phyloP scores from a whole-genome alignment of 805 yeast species.

The Metschnikowia hibisci region DNA sequence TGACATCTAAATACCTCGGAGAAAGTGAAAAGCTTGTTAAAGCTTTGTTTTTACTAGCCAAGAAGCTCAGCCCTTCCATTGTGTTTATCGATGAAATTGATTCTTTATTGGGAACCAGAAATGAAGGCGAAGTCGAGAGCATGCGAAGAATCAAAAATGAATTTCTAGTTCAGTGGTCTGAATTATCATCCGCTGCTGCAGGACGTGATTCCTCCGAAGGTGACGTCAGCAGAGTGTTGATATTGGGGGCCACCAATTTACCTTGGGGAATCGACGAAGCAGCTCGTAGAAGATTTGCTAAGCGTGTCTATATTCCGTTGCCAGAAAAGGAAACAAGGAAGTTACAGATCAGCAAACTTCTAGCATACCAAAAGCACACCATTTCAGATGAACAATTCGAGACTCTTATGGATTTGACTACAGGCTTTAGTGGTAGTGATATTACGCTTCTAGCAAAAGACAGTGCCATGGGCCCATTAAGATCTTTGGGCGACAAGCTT shows the following conservation, averaged over 20 bases:
- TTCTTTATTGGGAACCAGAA: slow-evolving; percentile 75
- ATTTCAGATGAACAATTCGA: slow-evolving; percentile 60
- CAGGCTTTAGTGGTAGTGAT: slow-evolving; percentile 90
- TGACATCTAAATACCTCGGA: slow-evolving; percentile 84
- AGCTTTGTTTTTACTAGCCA: slow-evolving; percentile 81
- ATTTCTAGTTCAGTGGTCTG: slow-evolving; percentile 92
- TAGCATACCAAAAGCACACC: slow-evolving; percentile 69
- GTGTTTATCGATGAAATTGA: slow-evolving; percentile 96
- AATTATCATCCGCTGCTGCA: slow-evolving; percentile 78
- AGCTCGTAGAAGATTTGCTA: slow-evolving; percentile 87
- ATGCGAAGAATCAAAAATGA: slow-evolving; percentile 88
- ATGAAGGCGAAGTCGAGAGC: slow-evolving; percentile 79
- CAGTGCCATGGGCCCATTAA: slow-evolving; percentile 96
- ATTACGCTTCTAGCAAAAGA: slow-evolving; percentile 91
- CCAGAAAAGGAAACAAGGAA: slow-evolving; percentile 84
- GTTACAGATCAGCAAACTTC: slow-evolving; percentile 63
- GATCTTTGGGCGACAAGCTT: slow-evolving; percentile 83
- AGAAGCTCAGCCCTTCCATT: slow-evolving; percentile 84
- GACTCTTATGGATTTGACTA: slow-evolving; percentile 60
- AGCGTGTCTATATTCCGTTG: slow-evolving; percentile 88
- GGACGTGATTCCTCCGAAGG: slow-evolving; percentile 49
- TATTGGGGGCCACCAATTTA: slow-evolving; percentile 89
- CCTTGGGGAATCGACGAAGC: slow-evolving; percentile 99
- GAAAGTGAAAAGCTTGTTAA: slow-evolving; percentile 92
- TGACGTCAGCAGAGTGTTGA: slow-evolving; percentile 63